phyloP scores from a whole-genome alignment of 2,329 filamentous ascomycete genomes.

The Monilinia polystroma region DNA sequence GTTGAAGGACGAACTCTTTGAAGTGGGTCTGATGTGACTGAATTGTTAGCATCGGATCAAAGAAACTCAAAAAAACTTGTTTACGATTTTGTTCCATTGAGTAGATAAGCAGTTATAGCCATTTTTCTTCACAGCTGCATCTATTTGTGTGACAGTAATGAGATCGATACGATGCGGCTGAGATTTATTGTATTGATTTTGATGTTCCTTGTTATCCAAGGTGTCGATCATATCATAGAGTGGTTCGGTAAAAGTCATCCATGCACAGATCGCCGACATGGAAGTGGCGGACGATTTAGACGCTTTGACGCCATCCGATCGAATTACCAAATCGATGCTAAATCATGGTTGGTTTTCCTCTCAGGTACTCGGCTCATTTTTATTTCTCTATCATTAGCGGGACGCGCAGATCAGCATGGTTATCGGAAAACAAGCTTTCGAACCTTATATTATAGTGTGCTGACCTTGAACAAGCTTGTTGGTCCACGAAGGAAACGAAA shows the following conservation, averaged over 20 bases:
- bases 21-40: background rate
- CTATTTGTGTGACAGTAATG: background rate
- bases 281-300: background rate
- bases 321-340: background rate
- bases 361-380: background rate
- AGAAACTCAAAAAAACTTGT: background rate
- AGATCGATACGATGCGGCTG: conserved; percentile 2
- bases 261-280: conserved; percentile 3
- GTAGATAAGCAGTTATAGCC: background rate
- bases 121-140: background rate
- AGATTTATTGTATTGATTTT: background rate
- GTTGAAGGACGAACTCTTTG: background rate
- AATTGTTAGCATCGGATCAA: background rate
- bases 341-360: conserved; percentile 1
- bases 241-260: background rate
- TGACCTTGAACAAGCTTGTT: background rate
- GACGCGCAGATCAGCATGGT: conserved; percentile 1
- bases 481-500: background rate
- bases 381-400: background rate
- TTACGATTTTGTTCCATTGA: background rate
- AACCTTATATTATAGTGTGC: background rate
- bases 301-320: conserved; percentile 8
- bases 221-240: background rate
- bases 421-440: background rate
- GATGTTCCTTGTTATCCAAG: background rate